Evolutionary conservation across 1,284 basidiomycete species (phyloP).

Genomic region (Mycena sp.): DNA sequence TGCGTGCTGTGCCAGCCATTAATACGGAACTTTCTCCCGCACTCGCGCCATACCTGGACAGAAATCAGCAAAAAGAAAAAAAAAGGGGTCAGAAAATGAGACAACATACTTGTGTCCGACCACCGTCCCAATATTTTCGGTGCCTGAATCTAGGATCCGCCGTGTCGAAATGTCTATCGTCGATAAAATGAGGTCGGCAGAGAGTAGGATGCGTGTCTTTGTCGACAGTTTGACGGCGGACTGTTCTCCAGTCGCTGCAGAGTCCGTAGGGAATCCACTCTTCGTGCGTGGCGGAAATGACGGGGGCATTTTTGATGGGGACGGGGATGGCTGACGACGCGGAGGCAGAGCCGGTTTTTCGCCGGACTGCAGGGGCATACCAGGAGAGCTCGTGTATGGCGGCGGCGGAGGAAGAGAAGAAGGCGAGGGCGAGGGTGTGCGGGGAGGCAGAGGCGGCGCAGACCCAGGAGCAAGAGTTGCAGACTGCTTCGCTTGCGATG

Average conservation of each 20-base stretch:
- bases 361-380: constrained; percentile 13
- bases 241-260: too few species aligned
- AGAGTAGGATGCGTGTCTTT: constrained; percentile 65
- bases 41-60: constrained; percentile 64
- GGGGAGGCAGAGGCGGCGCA: constrained; percentile 33
- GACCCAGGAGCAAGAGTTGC: constrained; percentile 17
- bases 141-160: constrained; percentile 67
- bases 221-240: constrained; percentile 47
- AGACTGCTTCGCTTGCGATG: too few species aligned
- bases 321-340: constrained; percentile 43
- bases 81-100: constrained; percentile 2
- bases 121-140: constrained; percentile 63
- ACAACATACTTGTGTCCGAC: constrained; percentile 66
- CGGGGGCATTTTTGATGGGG: constrained; percentile 34
- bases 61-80: neutral
- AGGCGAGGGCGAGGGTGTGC: constrained; percentile 30
- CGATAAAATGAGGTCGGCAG: constrained; percentile 78
- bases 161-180: constrained; percentile 74
- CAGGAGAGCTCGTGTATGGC: too few species aligned
- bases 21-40: constrained; percentile 66
- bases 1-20: constrained; percentile 70
- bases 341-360: constrained; percentile 51
- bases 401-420: constrained; percentile 17
- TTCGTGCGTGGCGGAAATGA: constrained; percentile 44
- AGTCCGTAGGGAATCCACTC: too few species aligned